These are phyloP conservation scores for Entomophthora muscae DNA, from an alignment of 371 early-diverging fungal species.

Conservation along the genomic window DNA sequence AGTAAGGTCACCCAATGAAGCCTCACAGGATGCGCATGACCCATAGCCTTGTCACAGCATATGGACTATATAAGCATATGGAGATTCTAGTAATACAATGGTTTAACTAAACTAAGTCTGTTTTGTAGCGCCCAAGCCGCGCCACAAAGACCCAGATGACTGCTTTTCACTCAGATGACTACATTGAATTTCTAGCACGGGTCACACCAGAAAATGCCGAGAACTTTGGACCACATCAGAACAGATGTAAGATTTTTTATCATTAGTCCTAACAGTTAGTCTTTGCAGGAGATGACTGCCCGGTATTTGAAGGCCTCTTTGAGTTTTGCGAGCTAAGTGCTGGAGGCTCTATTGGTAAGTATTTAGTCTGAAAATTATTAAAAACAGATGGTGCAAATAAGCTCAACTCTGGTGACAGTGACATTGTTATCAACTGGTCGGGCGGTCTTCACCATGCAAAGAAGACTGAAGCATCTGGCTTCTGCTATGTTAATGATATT, in stretches of 20 bases:
- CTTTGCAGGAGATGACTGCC: slow-evolving; percentile 88
- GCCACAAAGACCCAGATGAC: slow-evolving; percentile 91
- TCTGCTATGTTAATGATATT: slow-evolving; percentile 99
- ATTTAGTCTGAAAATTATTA: slow-evolving; percentile 13
- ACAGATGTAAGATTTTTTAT: slow-evolving; percentile 40
- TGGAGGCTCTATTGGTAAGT: slow-evolving; percentile 81
- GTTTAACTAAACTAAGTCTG: too few species aligned
- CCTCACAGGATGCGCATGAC: slow-evolving; percentile 97
- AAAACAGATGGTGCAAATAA: slow-evolving; percentile 68
- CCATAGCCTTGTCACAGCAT: slow-evolving; percentile 90
- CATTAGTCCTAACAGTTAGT: background rate
- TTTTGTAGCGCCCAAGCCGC: slow-evolving; percentile 53
- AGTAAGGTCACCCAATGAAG: slow-evolving; percentile 95
- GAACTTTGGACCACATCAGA: slow-evolving; percentile 55
- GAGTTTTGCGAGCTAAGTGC: slow-evolving; percentile 90
- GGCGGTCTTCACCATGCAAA: slow-evolving; percentile 99
- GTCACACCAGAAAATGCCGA: slow-evolving; percentile 90
- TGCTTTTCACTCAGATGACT: slow-evolving; percentile 98
- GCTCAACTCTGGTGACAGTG: slow-evolving; percentile 75
- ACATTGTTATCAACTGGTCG: slow-evolving; percentile 97
- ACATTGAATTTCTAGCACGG: slow-evolving; percentile 87
- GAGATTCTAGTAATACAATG: slow-evolving; percentile 42
- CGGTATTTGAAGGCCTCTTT: slow-evolving; percentile 90
- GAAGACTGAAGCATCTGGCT: slow-evolving; percentile 90
- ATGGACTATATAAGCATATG: slow-evolving; percentile 92